Evolutionary conservation across 1,284 basidiomycete genomes (phyloP), one percentile per base, ranked within the genome.

Genomic region (Fomitopsis pinicola): DNA sequence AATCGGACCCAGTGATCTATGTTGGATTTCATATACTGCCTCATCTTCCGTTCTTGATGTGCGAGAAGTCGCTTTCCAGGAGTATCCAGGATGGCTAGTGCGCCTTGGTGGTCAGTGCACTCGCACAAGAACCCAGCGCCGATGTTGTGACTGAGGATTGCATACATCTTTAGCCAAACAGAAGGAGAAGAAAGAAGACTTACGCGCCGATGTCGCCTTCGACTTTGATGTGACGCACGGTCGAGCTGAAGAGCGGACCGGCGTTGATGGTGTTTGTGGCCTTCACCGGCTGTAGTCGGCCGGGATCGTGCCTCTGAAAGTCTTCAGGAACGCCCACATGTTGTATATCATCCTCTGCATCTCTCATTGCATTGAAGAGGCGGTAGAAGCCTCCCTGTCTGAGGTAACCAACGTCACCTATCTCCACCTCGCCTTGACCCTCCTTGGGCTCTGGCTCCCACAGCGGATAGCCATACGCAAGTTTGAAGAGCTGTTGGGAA

Each of bases 381-480:
- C 64, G 65, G 26, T 48, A 42, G 35, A 66, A 66, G 8, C 53
- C 59, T 10, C 65, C 65, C 17, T 63, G 42, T 6, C 7, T 48
- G 22, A 66, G 30, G 55, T 66, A 65, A 36, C 65, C 65, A 2
- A 66, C 64, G 22, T 66, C 65, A 9, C 65, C 65, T 1, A 66
- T 59, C 5, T 42, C 28, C n/a, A 65, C 64, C 33, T n/a, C 35
- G 15, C 62, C 58, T 30, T 61, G 59, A 3, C 59, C 7, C 26
- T 58, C 44, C 46, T 54, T 56, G 5, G 64, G 62, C 36, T 62
- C 58, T 7, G 64, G 67, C 8, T 63, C 55, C 61, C 64, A 65
- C 35, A 63, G 58, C 1, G 65, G 59, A 53, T 62, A 58, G 19
- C 62, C 59, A 35, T 58, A 33, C 7, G 58, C 60, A 33, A 66